Evolutionary conservation across 176 grass and related monocot species (phyloP).

Genomic region (Calamus simplicifolius): DNA sequence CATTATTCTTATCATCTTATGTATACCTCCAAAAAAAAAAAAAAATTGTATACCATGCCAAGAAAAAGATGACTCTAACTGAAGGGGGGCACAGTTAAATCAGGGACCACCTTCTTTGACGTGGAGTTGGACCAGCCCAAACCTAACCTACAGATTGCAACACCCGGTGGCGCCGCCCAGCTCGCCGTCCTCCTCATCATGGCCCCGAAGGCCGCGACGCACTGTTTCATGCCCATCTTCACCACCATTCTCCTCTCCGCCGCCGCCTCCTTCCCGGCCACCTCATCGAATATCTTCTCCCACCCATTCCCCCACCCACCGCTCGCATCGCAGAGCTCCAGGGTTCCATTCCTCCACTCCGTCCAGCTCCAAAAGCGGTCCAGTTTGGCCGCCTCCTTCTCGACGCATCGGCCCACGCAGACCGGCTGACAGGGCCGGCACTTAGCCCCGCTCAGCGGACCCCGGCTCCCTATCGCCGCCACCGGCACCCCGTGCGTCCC

Average conservation of each 20-base stretch:
- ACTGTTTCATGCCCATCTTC: constrained; percentile 16
- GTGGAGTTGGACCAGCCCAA: neutral
- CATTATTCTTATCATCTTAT: too few relatives aligned
- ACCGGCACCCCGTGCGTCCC: constrained; percentile 44
- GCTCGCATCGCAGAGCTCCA: constrained; percentile 53
- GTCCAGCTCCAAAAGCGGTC: constrained; percentile 45
- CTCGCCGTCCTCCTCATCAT: constrained; percentile 7
- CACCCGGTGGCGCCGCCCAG: constrained; percentile 41
- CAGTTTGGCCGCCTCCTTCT: neutral
- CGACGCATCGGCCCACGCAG: constrained; percentile 26
- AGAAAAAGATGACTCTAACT: neutral
- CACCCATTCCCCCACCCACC: constrained; percentile 41
- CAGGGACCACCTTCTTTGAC: neutral
- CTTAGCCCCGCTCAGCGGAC: constrained; percentile 75
- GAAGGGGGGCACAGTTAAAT: too few relatives aligned
- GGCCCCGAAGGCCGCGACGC: constrained; percentile 31
- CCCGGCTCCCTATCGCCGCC: constrained; percentile 45
- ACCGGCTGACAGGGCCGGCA: constrained; percentile 49
- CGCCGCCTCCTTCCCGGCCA: constrained; percentile 30
- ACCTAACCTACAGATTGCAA: constrained; percentile 37
- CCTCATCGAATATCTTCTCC: constrained; percentile 46
- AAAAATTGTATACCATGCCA: neutral
- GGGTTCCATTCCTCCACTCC: constrained; percentile 33
- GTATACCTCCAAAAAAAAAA: too few relatives aligned
- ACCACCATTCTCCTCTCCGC: constrained; percentile 13